A percentile compares a stretch with the other conserved stretches of the same genome.
phyloP scores from a whole-genome alignment of 2,329 filamentous ascomycete species.

The Talaromyces albobiverticillius region DNA sequence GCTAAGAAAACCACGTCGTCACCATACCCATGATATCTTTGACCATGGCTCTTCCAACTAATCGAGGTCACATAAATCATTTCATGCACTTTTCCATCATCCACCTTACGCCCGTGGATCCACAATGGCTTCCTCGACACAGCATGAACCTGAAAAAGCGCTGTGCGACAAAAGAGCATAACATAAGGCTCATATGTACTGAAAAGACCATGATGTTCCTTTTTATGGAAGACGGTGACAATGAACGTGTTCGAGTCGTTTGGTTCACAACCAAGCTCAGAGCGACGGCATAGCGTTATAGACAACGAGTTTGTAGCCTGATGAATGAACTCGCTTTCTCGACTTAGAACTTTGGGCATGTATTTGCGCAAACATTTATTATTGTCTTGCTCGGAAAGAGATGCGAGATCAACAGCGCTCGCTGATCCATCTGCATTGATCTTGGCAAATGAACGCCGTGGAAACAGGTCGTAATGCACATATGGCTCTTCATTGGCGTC shows the following conservation, averaged over 20 bases:
- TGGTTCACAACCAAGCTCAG: constrained; percentile 44
- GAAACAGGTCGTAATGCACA: constrained; percentile 54
- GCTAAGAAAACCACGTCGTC: constrained; percentile 56
- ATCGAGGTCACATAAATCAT: constrained; percentile 60
- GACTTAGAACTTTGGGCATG: constrained; percentile 38
- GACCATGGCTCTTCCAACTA: constrained; percentile 50
- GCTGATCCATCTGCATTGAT: constrained; percentile 27
- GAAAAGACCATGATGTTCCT: constrained; percentile 43
- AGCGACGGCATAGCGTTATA: constrained; percentile 53
- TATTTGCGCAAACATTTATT: constrained; percentile 46
- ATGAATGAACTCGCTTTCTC: constrained; percentile 49
- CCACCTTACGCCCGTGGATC: constrained; percentile 49
- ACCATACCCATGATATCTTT: constrained; percentile 55
- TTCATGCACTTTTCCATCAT: constrained; percentile 38
- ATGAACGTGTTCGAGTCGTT: constrained; percentile 53
- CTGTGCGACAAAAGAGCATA: constrained; percentile 48
- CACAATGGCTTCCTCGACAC: constrained; percentile 53
- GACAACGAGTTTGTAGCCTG: constrained; percentile 60
- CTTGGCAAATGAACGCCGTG: constrained; percentile 50
- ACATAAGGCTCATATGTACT: constrained; percentile 56
- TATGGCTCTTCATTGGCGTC: constrained; percentile 47
- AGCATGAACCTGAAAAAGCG: constrained; percentile 52
- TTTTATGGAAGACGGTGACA: constrained; percentile 56
- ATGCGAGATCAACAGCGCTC: constrained; percentile 48
- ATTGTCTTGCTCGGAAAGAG: constrained; percentile 37